phyloP scores from a whole-genome alignment of 257 asterid species.

The Salvia miltiorrhiza region DNA sequence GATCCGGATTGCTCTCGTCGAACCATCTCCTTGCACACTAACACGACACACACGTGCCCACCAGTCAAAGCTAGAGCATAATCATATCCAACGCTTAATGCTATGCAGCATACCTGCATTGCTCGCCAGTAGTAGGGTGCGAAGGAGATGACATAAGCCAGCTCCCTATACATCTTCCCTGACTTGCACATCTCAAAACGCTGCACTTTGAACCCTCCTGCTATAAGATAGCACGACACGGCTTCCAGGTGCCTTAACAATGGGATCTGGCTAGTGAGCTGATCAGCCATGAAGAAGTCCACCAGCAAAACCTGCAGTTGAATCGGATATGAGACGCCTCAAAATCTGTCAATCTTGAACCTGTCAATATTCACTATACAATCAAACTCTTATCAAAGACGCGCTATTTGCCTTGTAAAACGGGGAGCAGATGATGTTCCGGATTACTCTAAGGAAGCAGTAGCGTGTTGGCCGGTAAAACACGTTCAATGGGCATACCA shows the following conservation, averaged over 20 bases:
- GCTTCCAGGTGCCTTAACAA: slow-evolving; percentile 89
- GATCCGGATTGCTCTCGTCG: slow-evolving; percentile 70
- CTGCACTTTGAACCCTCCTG: slow-evolving; percentile 63
- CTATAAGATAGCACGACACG: slow-evolving; percentile 69
- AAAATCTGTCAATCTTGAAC: background rate
- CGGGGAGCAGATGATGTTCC: slow-evolving; percentile 88
- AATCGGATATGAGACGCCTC: background rate
- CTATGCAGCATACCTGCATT: slow-evolving; percentile 59
- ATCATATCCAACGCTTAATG: too few species aligned
- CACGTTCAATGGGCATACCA: slow-evolving; percentile 73
- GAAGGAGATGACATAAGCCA: slow-evolving; percentile 83
- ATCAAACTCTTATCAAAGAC: background rate
- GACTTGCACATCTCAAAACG: slow-evolving; percentile 65
- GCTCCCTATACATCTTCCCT: slow-evolving; percentile 67
- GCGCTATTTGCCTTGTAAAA: slow-evolving; percentile 65
- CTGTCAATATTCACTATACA: background rate
- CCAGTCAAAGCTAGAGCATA: background rate
- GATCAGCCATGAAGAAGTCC: slow-evolving; percentile 99
- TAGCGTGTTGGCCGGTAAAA: slow-evolving; percentile 78
- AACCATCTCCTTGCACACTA: slow-evolving; percentile 94
- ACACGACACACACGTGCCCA: background rate
- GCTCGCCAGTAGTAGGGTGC: slow-evolving; percentile 98
- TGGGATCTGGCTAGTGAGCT: slow-evolving; percentile 96
- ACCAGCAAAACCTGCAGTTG: slow-evolving; percentile 68
- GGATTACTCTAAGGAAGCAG: slow-evolving; percentile 68